phyloP scores from a whole-genome alignment of 768 basidiomycete genomes.

The Mycena pura region DNA sequence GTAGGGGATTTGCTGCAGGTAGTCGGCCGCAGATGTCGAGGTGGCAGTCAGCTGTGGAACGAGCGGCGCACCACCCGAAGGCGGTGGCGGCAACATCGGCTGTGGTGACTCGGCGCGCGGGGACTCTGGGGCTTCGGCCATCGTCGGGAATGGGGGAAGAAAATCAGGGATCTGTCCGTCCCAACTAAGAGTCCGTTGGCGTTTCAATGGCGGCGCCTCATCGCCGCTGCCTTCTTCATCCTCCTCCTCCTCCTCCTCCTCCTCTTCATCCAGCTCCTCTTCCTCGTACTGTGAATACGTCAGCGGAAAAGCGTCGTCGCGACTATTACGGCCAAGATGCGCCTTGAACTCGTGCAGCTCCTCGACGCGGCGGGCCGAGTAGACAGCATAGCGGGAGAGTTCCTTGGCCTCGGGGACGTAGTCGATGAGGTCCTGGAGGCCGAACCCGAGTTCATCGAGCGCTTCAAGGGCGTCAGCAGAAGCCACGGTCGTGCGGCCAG shows the following conservation, averaged over 20 bases:
- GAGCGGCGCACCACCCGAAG: slow-evolving; percentile 46
- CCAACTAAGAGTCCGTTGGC: slow-evolving; percentile 63
- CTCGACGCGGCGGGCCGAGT: slow-evolving; percentile 69
- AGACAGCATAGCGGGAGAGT: slow-evolving; percentile 68
- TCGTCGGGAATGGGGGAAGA: slow-evolving; percentile 69
- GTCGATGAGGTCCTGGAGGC: slow-evolving; percentile 70
- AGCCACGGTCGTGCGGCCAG: slow-evolving; percentile 67
- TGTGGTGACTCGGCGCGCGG: slow-evolving; percentile 43
- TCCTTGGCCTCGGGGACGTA: slow-evolving; percentile 76
- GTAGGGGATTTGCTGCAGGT: slow-evolving; percentile 76
- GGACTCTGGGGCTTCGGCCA: slow-evolving; percentile 38
- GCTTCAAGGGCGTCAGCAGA: slow-evolving; percentile 68
- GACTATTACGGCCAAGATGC: slow-evolving; percentile 55
- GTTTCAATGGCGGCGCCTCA: slow-evolving; percentile 57
- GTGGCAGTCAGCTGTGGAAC: slow-evolving; percentile 52
- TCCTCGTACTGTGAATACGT: slow-evolving; percentile 47
- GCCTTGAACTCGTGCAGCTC: slow-evolving; percentile 78
- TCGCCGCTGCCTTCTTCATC: slow-evolving; percentile 39
- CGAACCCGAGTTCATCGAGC: slow-evolving; percentile 78
- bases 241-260: slow-evolving; percentile 39
- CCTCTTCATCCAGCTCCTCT: slow-evolving; percentile 39
- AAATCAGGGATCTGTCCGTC: slow-evolving; percentile 67
- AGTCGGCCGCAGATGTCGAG: slow-evolving; percentile 65
- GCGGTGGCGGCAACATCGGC: slow-evolving; percentile 39
- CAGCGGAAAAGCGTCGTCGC: slow-evolving; percentile 62